Percentiles rank a stretch among this genome's conserved stretches.
phyloP scores from a whole-genome alignment of 192 early-diverging fungal species.

The Backusella australiensis region DNA sequence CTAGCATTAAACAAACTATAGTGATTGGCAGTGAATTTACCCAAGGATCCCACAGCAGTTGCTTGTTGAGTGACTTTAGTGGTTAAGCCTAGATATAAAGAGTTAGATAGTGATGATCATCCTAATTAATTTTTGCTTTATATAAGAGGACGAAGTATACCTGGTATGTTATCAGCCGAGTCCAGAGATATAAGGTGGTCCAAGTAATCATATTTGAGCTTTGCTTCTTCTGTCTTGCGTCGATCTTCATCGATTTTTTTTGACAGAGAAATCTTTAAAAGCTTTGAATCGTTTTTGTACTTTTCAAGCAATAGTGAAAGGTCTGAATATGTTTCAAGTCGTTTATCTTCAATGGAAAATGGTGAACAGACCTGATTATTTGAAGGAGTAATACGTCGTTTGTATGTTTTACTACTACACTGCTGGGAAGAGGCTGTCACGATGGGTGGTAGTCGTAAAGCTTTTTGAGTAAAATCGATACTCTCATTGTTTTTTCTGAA shows the following conservation, averaged over 20 bases:
- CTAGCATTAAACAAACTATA: background rate
- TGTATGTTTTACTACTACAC: background rate
- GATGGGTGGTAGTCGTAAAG: background rate
- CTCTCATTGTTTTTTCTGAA: background rate
- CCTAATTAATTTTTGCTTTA: background rate
- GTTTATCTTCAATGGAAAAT: background rate
- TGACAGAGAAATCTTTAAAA: conserved; percentile 45
- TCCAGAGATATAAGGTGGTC: conserved; percentile 26
- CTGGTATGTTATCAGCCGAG: background rate
- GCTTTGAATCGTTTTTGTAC: conserved; percentile 41
- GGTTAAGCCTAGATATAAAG: background rate
- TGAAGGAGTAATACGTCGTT: background rate
- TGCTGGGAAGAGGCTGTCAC: background rate
- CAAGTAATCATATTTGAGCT: conserved; percentile 39
- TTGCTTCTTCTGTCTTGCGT: conserved; percentile 49
- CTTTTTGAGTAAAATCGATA: background rate
- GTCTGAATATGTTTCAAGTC: conserved; percentile 23
- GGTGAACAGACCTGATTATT: background rate
- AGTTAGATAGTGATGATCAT: background rate
- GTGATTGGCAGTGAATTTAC: background rate
- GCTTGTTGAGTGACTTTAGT: background rate
- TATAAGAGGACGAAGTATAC: background rate
- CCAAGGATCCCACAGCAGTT: background rate
- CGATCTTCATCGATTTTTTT: conserved; percentile 52
- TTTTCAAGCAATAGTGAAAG: conserved; percentile 43